Evolutionary conservation across 768 basidiomycete species (phyloP), one percentile per base, ranked within the genome.

Genomic region (Mycena maculata): DNA sequence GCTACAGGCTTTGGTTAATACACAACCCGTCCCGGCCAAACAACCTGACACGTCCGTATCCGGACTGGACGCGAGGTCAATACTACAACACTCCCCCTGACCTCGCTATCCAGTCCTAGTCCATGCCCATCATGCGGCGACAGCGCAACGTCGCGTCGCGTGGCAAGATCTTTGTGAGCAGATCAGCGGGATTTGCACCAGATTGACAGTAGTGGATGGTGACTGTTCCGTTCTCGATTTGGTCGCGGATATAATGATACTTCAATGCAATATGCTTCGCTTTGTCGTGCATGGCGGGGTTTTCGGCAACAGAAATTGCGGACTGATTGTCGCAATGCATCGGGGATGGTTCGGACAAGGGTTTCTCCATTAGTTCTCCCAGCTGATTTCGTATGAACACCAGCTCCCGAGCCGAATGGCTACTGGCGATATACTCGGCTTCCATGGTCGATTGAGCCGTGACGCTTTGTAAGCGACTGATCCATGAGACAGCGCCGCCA

Each of bases 241-340:
- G 27, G 22, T 48, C 47, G 8, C 47, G 47, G 16, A 48, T 48
- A n/a, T 48, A 48, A 22, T 48, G 47, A n/a, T 48, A 48, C 16
- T 48, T 48, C 7, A 48, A 25, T 8, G 22, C 27, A 9, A 48
- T 28, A 28, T 48, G 47, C 27, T 48, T 48, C 7, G 27, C 47
- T 16, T 48, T 48, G 47, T 48, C 47, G 23, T 48, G 47, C 47
- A 48, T 48, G 7, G 47, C 47, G 10, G 47, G 47, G 22, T 48
- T 48, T 25, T 48, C 47, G 22, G 47, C 27, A n/a, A 48, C 47
- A 3, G 47, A 25, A 7, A 48, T 48, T 7, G 47, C n/a, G 6
- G 47, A 48, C 47, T 48, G 47, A 22, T 48, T 48, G 47, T 48
- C 47, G 47, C 47, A 48, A 16, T 48, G 47, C 47, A 48, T 48